Percentiles rank a stretch among this genome's conserved stretches.
These are phyloP conservation scores for Saccharomycopsis synnaedendra DNA, from an alignment of 805 yeast genomes.

Conservation along the genomic window DNA sequence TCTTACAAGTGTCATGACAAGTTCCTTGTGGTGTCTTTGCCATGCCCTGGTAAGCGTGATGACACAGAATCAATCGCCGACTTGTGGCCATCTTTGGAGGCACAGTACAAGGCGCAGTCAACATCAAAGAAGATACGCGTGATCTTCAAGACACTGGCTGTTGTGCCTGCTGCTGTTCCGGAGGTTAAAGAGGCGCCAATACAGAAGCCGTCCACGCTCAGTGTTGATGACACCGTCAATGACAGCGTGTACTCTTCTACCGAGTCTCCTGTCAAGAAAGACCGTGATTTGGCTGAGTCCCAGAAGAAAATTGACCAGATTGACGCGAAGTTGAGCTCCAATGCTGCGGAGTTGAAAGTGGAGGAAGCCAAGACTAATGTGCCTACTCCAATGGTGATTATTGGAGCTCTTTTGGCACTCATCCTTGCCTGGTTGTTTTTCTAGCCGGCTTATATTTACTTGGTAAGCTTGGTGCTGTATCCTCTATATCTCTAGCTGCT, in stretches of 20 bases:
- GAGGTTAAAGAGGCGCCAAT: neutral
- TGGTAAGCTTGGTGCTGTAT: neutral
- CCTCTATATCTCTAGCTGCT: neutral
- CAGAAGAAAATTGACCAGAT: conserved; percentile 31
- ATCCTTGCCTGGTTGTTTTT: conserved; percentile 54
- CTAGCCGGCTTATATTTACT: neutral
- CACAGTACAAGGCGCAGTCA: conserved; percentile 40
- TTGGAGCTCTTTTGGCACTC: conserved; percentile 44
- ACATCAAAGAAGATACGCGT: conserved; percentile 60
- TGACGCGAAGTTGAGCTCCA: conserved; percentile 34
- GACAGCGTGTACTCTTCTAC: conserved; percentile 19
- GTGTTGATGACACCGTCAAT: conserved; percentile 15
- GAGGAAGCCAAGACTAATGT: conserved; percentile 28
- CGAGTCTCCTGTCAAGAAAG: conserved; percentile 13
- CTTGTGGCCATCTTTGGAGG: conserved; percentile 65
- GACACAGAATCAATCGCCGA: conserved; percentile 44
- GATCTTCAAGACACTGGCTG: conserved; percentile 26
- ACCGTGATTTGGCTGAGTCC: conserved; percentile 28
- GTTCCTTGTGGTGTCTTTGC: conserved; percentile 79
- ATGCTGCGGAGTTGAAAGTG: conserved; percentile 19
- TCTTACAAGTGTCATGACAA: conserved; percentile 83
- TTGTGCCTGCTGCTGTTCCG: conserved; percentile 19
- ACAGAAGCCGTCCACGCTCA: conserved; percentile 4
- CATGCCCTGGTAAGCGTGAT: conserved; percentile 41
- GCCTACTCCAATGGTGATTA: conserved; percentile 41